phyloP scores from a whole-genome alignment of 1,284 basidiomycete genomes.

The Cryptococcus sp. region DNA sequence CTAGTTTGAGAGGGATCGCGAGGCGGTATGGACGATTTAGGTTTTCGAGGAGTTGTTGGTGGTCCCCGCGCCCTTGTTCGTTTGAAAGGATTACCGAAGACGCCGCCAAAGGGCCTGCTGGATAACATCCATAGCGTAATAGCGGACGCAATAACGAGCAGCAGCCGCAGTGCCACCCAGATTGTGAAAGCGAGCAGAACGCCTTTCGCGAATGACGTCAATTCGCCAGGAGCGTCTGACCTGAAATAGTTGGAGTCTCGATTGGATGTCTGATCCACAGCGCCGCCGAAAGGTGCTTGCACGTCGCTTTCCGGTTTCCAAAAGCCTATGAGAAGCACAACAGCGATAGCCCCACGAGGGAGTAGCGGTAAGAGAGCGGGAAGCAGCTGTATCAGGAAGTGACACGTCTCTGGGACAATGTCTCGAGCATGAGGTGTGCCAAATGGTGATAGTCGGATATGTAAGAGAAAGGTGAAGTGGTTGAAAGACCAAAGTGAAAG shows the following conservation, averaged over 20 bases:
- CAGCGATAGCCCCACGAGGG: slow-evolving; percentile 71
- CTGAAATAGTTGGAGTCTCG: slow-evolving; percentile 74
- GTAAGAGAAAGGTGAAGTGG: slow-evolving; percentile 77
- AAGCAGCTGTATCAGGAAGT: slow-evolving; percentile 74
- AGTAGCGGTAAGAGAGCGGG: slow-evolving; percentile 72
- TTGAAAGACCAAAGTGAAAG: slow-evolving; percentile 73
- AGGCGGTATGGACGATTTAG: slow-evolving; percentile 16
- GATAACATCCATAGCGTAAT: slow-evolving; percentile 64
- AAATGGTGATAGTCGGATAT: slow-evolving; percentile 71
- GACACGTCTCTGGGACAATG: slow-evolving; percentile 67
- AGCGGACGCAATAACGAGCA: slow-evolving; percentile 66
- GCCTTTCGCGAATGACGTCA: slow-evolving; percentile 70
- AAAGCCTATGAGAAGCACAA: slow-evolving; percentile 69
- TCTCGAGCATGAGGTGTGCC: slow-evolving; percentile 35
- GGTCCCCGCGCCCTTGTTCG: neutral
- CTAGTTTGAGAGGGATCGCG: slow-evolving; percentile 35
- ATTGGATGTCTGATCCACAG: slow-evolving; percentile 16
- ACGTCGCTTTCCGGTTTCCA: slow-evolving; percentile 59
- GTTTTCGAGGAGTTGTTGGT: slow-evolving; percentile 15
- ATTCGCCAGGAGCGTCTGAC: slow-evolving; percentile 58
- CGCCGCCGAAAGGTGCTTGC: slow-evolving; percentile 48
- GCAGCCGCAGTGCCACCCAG: slow-evolving; percentile 69
- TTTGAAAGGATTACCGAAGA: slow-evolving; percentile 54
- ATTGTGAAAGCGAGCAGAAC: slow-evolving; percentile 72
- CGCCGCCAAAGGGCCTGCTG: slow-evolving; percentile 21